Percentiles rank a stretch among this genome's conserved stretches.
Conservation (phyloP, 371 early-diverging fungal species). For the Enterocytospora artemiae region DNA sequence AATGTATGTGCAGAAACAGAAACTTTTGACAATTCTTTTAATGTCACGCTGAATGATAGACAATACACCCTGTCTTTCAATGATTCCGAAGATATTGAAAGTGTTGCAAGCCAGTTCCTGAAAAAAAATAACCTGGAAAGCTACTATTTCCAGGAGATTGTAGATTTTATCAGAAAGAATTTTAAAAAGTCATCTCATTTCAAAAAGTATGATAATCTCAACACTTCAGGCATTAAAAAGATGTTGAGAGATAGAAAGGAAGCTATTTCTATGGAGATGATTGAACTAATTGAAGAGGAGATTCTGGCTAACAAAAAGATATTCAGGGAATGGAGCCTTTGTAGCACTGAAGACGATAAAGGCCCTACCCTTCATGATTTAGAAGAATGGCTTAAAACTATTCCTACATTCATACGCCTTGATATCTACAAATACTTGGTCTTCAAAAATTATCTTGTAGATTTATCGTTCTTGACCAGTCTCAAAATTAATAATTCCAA, state of each 20-base stretch:
- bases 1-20: conserved; percentile 8
- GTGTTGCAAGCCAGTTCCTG: conserved; percentile 50
- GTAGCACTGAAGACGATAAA: background rate
- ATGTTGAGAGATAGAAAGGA: conserved; percentile 8
- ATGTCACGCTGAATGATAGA: conserved; percentile 47
- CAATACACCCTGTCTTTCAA: conserved; percentile 51
- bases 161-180: conserved; percentile 54
- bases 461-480: conserved; percentile 43
- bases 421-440: conserved; percentile 53
- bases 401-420: conserved; percentile 37
- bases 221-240: conserved; percentile 41
- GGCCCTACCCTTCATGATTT: conserved; percentile 26
- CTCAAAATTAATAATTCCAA: conserved; percentile 34
- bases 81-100: conserved; percentile 49
- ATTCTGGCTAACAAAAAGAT: background rate
- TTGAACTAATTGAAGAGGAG: conserved; percentile 7
- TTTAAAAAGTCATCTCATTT: conserved; percentile 32
- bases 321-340: background rate
- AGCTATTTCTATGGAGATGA: background rate
- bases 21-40: conserved; percentile 45
- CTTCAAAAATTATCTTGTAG: conserved; percentile 31
- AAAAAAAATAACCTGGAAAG: conserved; percentile 34
- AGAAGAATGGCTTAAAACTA: conserved; percentile 9
- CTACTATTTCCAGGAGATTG: conserved; percentile 49
- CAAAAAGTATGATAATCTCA: conserved; percentile 37